A percentile compares a stretch with the other conserved stretches of the same genome.
Conservation (phyloP, 495 filamentous ascomycete genomes). For the Tuber brumale region DNA sequence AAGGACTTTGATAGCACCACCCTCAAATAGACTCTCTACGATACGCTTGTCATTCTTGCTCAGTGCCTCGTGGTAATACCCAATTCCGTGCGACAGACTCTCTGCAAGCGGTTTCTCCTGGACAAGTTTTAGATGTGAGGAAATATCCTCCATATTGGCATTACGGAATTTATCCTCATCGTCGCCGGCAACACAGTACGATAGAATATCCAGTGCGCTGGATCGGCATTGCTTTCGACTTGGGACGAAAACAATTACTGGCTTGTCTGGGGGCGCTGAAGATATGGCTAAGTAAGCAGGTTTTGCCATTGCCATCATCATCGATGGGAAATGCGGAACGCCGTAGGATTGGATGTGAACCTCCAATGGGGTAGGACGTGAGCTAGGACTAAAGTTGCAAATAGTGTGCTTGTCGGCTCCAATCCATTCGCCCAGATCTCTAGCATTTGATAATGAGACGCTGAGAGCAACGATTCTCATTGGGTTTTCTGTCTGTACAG, state of each 20-base stretch:
- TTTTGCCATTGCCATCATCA: conserved; percentile 98
- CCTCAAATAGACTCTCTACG: conserved; percentile 80
- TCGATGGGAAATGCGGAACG: conserved; percentile 91
- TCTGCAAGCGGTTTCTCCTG: conserved; percentile 82
- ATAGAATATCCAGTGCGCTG: conserved; percentile 81
- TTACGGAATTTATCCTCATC: conserved; percentile 92
- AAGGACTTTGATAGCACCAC: conserved; percentile 88
- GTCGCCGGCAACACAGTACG: conserved; percentile 76
- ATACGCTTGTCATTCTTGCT: conserved; percentile 84
- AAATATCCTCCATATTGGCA: conserved; percentile 68
- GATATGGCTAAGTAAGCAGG: conserved; percentile 81
- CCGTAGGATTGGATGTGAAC: conserved; percentile 93
- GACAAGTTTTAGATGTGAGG: conserved; percentile 70
- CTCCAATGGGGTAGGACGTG: conserved; percentile 79
- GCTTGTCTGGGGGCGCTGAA: conserved; percentile 78
- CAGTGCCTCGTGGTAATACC: conserved; percentile 93
- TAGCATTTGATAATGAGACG: conserved; percentile 85
- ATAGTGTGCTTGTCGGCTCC: conserved; percentile 98
- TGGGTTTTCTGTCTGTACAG: conserved; percentile 73
- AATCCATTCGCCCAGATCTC: conserved; percentile 96
- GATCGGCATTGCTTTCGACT: conserved; percentile 84
- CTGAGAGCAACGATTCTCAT: conserved; percentile 87
- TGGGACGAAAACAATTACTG: conserved; percentile 83
- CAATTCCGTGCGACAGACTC: conserved; percentile 89
- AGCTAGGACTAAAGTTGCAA: conserved; percentile 94